phyloP scores from a whole-genome alignment of 192 early-diverging fungal species.

The Umbelopsis ramanniana region DNA sequence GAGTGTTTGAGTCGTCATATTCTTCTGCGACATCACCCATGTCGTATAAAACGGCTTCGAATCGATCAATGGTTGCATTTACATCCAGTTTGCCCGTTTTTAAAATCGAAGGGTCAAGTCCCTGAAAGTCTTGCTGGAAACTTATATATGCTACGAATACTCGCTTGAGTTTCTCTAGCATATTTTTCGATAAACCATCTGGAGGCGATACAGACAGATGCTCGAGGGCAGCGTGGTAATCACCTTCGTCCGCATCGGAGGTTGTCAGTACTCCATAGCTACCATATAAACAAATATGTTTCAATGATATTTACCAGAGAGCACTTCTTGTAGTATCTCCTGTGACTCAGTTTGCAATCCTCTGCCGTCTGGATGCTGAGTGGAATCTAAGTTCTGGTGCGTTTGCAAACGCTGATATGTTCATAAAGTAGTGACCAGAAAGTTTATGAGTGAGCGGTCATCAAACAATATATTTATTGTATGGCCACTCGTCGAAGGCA shows the following conservation, averaged over 20 bases:
- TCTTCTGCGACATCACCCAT: slow-evolving; percentile 2
- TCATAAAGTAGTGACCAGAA: too few relatives aligned
- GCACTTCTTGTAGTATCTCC: background rate
- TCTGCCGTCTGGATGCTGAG: too few relatives aligned
- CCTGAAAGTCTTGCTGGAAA: background rate
- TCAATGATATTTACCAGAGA: background rate
- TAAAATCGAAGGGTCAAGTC: too few relatives aligned
- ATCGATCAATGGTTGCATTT: background rate
- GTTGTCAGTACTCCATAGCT: too few relatives aligned
- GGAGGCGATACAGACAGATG: background rate
- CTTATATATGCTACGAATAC: background rate
- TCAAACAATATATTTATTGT: too few relatives aligned
- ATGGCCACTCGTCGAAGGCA: too few relatives aligned
- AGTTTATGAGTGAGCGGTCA: too few relatives aligned
- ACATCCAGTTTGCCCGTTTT: background rate
- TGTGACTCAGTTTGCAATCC: background rate
- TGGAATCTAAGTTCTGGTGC: too few relatives aligned
- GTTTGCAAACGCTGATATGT: too few relatives aligned
- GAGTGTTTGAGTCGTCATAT: background rate
- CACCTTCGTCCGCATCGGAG: background rate
- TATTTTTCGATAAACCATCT: background rate
- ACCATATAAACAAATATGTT: background rate
- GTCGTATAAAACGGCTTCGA: slow-evolving; percentile 2
- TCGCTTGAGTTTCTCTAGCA: background rate
- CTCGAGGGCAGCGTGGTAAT: background rate